Conservation (phyloP, 768 basidiomycete genomes). For the Naematelia aurantialba region DNA sequence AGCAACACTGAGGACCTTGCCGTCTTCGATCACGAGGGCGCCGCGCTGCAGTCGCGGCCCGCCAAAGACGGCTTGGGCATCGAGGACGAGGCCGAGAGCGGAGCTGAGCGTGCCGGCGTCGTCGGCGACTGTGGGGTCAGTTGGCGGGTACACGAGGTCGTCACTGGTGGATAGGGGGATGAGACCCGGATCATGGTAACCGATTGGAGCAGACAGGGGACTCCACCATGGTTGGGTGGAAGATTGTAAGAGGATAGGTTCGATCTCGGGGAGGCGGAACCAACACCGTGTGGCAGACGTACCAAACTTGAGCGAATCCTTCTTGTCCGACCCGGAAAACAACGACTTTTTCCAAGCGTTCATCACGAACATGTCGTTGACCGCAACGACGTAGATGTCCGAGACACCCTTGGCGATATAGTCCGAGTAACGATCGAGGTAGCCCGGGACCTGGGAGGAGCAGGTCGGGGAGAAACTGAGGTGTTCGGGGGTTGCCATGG, state of each 20-base stretch:
- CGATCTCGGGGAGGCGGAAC: neutral
- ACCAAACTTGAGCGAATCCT: conserved; percentile 56
- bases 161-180: neutral
- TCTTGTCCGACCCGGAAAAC: conserved; percentile 57
- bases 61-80: conserved; percentile 63
- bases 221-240: neutral
- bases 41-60: conserved; percentile 63
- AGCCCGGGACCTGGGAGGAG: conserved; percentile 58
- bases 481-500: neutral
- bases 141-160: neutral
- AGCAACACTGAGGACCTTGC: conserved; percentile 64
- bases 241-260: neutral
- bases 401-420: conserved; percentile 75
- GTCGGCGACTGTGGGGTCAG: conserved; percentile 55
- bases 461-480: conserved; percentile 65
- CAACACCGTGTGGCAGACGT: conserved; percentile 3
- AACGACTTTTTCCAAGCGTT: conserved; percentile 51
- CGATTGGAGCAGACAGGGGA: conserved; percentile 1
- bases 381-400: conserved; percentile 63
- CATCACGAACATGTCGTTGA: conserved; percentile 68
- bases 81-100: conserved; percentile 61
- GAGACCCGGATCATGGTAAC: neutral
- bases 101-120: conserved; percentile 62
- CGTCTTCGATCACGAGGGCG: conserved; percentile 56
- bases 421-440: conserved; percentile 63